Evolutionary conservation across 2,329 filamentous ascomycete species (phyloP), one percentile per base, ranked within the genome.

Genomic region (Phialemoniopsis sp.): DNA sequence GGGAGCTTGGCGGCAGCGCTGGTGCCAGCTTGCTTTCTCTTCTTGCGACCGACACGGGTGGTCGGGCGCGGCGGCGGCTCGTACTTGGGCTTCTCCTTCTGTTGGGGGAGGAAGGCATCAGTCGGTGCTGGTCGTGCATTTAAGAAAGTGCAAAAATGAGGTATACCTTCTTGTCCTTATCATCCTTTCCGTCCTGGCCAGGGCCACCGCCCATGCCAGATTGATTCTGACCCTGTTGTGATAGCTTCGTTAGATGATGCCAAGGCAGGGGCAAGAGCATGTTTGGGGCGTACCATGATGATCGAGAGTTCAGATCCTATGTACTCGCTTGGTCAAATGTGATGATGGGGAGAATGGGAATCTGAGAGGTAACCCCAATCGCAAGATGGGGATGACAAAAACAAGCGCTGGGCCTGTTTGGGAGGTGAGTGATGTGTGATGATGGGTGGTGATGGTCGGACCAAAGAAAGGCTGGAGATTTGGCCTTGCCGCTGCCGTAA

Each of bases 71-170:
- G 93, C 53, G 93, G 93, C 49, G 93, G 93, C 68, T 98, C 93
- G 76, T 98, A 98, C 86, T 95, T 97, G 62, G 93, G 93, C 84
- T 98, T 98, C 48, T 98, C 91, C 79, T 98, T 97, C 91, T 95
- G 57, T 53, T 44, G 29, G 18, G 34, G 43, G 4, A 12, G 16
- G 18, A 14, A 6, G 14, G 29, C 10, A 18, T 13, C 8, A 15
- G 10, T n/a, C 12, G 15, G 13, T 34, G 14, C 32, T 10, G 9
- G 6, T 19, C 3, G 13, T 16, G 30, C 30, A 32, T 32, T 13
- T 46, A 33, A 42, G 44, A 53, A 29, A 19, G 13, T 19, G 35
- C 18, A 15, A n/a, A 30, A 29, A 18, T 38, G 28, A 34, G 21
- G 40, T 63, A 40, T 68, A 87, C 91, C 80, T 97, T 97, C 78